Percentiles rank a stretch among this genome's conserved stretches.
phyloP scores from a whole-genome alignment of 2,329 filamentous ascomycete genomes.

The Clonostachys solani region DNA sequence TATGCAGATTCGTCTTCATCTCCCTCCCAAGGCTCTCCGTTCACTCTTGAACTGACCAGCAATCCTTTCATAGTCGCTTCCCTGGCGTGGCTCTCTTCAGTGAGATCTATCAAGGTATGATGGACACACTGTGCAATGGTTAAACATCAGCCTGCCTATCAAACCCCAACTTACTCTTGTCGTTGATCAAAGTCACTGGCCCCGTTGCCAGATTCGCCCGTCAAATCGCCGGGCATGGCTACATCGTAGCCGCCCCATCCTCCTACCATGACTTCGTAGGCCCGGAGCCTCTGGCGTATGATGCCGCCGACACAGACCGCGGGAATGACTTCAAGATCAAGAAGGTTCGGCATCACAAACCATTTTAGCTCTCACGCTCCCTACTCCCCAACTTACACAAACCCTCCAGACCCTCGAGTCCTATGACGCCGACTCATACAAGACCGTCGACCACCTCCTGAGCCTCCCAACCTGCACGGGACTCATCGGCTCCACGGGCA shows the following conservation, averaged over 20 bases:
- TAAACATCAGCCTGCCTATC: no score
- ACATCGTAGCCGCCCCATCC: slow-evolving; percentile 86
- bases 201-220: slow-evolving; percentile 85
- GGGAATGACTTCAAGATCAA: slow-evolving; percentile 84
- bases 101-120: slow-evolving; percentile 88
- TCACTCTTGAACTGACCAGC: neutral
- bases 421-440: slow-evolving; percentile 75
- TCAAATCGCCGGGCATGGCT: slow-evolving; percentile 88
- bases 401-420: slow-evolving; percentile 65
- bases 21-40: no score
- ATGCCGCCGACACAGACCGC: slow-evolving; percentile 79
- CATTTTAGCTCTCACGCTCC: no score
- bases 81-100: slow-evolving; percentile 86
- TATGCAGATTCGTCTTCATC: slow-evolving; percentile 32
- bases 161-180: neutral
- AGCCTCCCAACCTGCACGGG: slow-evolving; percentile 76
- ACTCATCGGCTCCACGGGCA: slow-evolving; percentile 73
- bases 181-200: slow-evolving; percentile 65
- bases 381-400: neutral
- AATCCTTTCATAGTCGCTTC: slow-evolving; percentile 46
- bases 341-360: slow-evolving; percentile 50
- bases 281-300: slow-evolving; percentile 78
- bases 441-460: slow-evolving; percentile 66
- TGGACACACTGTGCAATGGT: neutral
- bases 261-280: slow-evolving; percentile 93